Percentiles rank a stretch among this genome's conserved stretches.
phyloP scores from a whole-genome alignment of 768 basidiomycete species.

The Panus rudis region DNA sequence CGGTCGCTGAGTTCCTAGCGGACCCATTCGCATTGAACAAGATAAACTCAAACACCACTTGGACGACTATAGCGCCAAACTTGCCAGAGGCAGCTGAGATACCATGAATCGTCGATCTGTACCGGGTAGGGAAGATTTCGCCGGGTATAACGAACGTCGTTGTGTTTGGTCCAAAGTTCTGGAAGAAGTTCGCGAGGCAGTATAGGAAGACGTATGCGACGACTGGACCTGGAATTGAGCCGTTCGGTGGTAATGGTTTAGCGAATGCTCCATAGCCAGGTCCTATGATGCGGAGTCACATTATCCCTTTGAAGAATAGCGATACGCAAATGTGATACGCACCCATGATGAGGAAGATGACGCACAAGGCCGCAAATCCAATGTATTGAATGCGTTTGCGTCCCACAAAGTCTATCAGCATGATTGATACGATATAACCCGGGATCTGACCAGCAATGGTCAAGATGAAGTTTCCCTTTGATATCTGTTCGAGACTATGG shows the following conservation, averaged over 20 bases:
- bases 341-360: constrained; percentile 68
- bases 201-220: constrained; percentile 78
- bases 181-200: constrained; percentile 85
- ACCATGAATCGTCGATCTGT: constrained; percentile 80
- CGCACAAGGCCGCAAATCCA: constrained; percentile 64
- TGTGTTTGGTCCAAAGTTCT: constrained; percentile 80
- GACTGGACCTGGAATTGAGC: no score
- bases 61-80: constrained; percentile 74
- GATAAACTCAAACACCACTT: constrained; percentile 37
- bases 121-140: constrained; percentile 83
- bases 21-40: constrained; percentile 1
- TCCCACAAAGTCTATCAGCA: constrained; percentile 73
- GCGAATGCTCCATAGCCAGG: background rate
- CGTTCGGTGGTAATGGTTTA: background rate
- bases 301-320: background rate
- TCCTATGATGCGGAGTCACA: no score
- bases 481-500: constrained; percentile 22
- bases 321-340: constrained; percentile 16
- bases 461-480: constrained; percentile 30
- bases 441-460: constrained; percentile 62
- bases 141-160: constrained; percentile 80
- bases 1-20: background rate
- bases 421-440: constrained; percentile 60
- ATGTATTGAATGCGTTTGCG: constrained; percentile 78
- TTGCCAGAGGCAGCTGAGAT: constrained; percentile 82